phyloP scores from a whole-genome alignment of 192 early-diverging fungal genomes.

The Podochytrium sp. region DNA sequence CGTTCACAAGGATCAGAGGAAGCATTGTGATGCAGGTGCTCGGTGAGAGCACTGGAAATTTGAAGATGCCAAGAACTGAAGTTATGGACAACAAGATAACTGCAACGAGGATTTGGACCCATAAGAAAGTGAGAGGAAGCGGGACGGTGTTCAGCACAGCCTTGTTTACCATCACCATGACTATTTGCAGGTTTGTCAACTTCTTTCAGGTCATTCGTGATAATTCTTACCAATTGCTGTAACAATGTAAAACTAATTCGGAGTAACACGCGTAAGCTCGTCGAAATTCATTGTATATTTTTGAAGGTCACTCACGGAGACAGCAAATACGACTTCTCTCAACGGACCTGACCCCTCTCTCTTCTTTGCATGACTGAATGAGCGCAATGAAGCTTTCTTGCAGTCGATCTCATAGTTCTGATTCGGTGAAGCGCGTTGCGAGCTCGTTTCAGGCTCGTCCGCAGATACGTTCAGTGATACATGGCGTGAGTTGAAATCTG shows the following conservation, averaged over 20 bases:
- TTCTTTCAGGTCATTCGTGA: background rate
- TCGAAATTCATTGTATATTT: background rate
- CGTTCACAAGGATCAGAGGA: constrained; percentile 56
- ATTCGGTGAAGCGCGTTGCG: too few relatives aligned
- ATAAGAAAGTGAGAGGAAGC: constrained; percentile 58
- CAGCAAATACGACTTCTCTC: constrained; percentile 13
- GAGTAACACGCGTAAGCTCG: background rate
- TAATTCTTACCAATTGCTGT: constrained; percentile 35
- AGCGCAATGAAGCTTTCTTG: background rate
- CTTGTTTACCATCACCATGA: constrained; percentile 45
- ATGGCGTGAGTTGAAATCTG: background rate
- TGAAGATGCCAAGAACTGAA: constrained; percentile 35
- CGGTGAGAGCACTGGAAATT: constrained; percentile 39
- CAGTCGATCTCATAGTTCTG: background rate
- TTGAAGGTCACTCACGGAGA: background rate
- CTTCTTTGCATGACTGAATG: too few relatives aligned
- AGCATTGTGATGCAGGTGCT: constrained; percentile 33
- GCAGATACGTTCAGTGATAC: background rate
- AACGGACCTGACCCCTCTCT: background rate
- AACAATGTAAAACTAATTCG: constrained; percentile 35
- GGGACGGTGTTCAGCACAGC: constrained; percentile 51
- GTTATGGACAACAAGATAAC: constrained; percentile 46
- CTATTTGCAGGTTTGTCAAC: constrained; percentile 5
- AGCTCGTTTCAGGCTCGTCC: too few relatives aligned
- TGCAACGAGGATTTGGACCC: constrained; percentile 59